A percentile compares a stretch with the other conserved stretches of the same genome.
These are phyloP conservation scores for Apiotrichum montevideense DNA, from an alignment of 1,284 basidiomycete species.

Conservation along the genomic window DNA sequence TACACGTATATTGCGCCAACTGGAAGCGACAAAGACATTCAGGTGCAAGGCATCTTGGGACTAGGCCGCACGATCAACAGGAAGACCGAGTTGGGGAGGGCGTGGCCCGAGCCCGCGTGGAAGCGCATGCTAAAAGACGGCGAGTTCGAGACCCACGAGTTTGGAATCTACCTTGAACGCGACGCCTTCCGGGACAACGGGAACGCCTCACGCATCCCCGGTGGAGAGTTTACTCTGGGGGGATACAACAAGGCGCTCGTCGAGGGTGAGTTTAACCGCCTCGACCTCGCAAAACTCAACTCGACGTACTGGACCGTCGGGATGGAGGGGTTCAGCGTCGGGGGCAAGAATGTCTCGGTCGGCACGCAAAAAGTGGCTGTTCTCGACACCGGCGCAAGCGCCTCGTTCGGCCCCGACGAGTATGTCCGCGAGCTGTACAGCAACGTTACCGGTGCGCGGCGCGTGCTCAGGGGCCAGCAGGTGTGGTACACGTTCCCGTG, in stretches of 20 bases:
- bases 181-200: not conserved
- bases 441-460: not conserved
- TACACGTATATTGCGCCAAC: too few relatives aligned
- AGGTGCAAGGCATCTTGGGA: conserved; percentile 5
- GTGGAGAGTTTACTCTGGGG: not conserved
- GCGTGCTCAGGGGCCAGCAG: not conserved
- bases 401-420: not conserved
- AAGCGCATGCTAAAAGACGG: not conserved
- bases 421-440: not conserved
- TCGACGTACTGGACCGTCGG: not conserved
- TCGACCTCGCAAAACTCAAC: not conserved
- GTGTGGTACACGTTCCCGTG: not conserved
- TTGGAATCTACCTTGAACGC: conserved; percentile 6
- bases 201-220: not conserved
- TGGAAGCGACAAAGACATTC: not conserved
- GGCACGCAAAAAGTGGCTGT: not conserved
- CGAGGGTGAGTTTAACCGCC: not conserved
- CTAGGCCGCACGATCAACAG: not conserved
- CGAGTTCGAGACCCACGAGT: not conserved
- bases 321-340: not conserved
- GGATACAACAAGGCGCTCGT: not conserved
- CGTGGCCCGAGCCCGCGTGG: conserved; percentile 1
- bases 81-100: not conserved
- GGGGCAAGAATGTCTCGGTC: not conserved
- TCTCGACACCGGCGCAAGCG: not conserved